Percentiles rank a stretch among this genome's conserved stretches.
These are phyloP conservation scores for Phytopythium chamaehyphon DNA, from an alignment of 352 stramenopile species.

Conservation along the genomic window DNA sequence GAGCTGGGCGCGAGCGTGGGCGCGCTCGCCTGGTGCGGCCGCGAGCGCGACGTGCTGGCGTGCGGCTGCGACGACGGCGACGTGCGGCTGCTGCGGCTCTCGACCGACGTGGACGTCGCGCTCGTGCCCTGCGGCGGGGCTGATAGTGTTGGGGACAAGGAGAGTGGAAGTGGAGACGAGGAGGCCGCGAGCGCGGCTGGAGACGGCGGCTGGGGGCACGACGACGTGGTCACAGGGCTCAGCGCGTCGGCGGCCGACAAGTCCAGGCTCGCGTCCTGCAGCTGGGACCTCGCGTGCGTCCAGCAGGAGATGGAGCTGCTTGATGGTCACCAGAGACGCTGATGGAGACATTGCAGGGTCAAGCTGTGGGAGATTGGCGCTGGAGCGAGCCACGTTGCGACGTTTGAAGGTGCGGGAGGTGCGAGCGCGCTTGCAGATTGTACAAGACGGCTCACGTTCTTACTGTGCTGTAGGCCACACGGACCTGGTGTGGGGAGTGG, in stretches of 20 bases:
- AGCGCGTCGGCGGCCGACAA: conserved; percentile 39
- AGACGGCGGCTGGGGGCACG: conserved; percentile 35
- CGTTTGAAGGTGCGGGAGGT: conserved; percentile 37
- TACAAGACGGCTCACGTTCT: neutral
- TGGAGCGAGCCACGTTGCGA: conserved; percentile 44
- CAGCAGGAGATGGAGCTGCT: too few species aligned
- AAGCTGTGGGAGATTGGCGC: conserved; percentile 70
- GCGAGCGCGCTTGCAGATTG: neutral
- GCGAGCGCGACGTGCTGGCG: conserved; percentile 42
- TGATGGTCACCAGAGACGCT: neutral
- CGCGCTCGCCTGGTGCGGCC: conserved; percentile 48
- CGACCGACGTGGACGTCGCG: conserved; percentile 27
- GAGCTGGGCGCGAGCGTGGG: conserved; percentile 44
- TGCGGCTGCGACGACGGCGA: conserved; percentile 76
- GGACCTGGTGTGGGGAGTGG: conserved; percentile 71
- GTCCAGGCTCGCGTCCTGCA: conserved; percentile 41
- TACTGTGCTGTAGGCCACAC: conserved; percentile 42
- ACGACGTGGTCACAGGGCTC: conserved; percentile 64
- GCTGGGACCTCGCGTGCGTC: conserved; percentile 71
- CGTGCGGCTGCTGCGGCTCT: conserved; percentile 39
- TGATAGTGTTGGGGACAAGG: neutral
- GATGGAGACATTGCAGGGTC: conserved; percentile 25
- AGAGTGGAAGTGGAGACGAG: too few species aligned
- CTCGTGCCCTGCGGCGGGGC: conserved; percentile 26
- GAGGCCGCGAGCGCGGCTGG: conserved; percentile 4